phyloP scores from a whole-genome alignment of 169 alveolate genomes.

The Cryptosporidium andersoni region DNA sequence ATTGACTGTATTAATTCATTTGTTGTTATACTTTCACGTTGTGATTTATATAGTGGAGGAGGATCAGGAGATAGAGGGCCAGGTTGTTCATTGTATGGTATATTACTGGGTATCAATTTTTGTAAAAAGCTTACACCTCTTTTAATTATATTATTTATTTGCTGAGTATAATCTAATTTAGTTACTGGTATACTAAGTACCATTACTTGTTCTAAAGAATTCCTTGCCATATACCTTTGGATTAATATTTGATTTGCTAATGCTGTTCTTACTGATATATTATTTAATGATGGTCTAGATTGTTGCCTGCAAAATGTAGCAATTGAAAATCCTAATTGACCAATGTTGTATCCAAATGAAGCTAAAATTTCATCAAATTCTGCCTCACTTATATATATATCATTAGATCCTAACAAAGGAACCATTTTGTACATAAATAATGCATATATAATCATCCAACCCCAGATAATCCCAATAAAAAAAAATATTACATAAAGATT shows the following conservation, averaged over 20 bases:
- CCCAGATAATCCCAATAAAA: not conserved
- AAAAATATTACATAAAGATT: conserved; percentile 34
- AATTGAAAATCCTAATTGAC: conserved; percentile 35
- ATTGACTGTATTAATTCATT: conserved; percentile 23
- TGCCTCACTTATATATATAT: conserved; percentile 1
- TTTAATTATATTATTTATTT: conserved; percentile 7
- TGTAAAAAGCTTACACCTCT: not conserved
- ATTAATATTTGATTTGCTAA: conserved; percentile 48
- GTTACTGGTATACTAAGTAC: conserved; percentile 9
- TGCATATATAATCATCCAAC: conserved; percentile 44
- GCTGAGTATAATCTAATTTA: not conserved
- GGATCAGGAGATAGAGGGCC: conserved; percentile 69
- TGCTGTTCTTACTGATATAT: conserved; percentile 39
- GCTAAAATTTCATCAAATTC: conserved; percentile 25
- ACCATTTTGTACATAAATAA: conserved; percentile 12
- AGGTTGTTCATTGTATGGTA: conserved; percentile 45
- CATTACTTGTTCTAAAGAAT: conserved; percentile 35
- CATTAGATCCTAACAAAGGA: not conserved
- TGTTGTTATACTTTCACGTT: conserved; percentile 42
- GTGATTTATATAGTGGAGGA: conserved; percentile 49
- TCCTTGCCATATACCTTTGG: conserved; percentile 40
- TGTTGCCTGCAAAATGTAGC: conserved; percentile 40
- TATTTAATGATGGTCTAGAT: conserved; percentile 12
- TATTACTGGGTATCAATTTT: conserved; percentile 21
- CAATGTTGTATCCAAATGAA: conserved; percentile 30